Percentiles rank a stretch among this genome's conserved stretches.
These are phyloP conservation scores for Tolypocladium cylindrosporum DNA, from an alignment of 2,329 filamentous ascomycete species.

Conservation along the genomic window DNA sequence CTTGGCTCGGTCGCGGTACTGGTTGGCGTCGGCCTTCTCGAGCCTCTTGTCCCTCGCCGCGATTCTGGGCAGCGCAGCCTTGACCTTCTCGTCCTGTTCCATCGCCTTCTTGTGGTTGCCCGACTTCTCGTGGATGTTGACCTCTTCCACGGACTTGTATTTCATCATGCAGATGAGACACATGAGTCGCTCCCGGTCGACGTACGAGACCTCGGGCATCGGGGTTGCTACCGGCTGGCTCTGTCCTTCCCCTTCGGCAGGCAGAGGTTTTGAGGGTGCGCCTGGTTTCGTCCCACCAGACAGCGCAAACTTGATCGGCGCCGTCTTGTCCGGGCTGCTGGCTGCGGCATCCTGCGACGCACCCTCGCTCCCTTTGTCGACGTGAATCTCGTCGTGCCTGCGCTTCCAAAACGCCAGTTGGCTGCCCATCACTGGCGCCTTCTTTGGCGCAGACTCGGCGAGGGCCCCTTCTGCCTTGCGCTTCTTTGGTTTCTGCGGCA, in stretches of 20 bases:
- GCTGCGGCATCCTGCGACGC: background rate
- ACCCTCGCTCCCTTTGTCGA: slow-evolving; percentile 3
- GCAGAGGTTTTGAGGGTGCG: slow-evolving; percentile 3
- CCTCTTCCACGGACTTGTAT: slow-evolving; percentile 32
- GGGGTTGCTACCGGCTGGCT: background rate
- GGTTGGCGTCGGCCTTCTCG: slow-evolving; percentile 21
- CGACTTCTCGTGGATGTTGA: slow-evolving; percentile 31
- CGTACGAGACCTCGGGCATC: slow-evolving; percentile 35
- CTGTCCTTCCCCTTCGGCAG: slow-evolving; percentile 4
- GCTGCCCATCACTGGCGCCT: slow-evolving; percentile 28
- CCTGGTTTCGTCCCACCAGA: slow-evolving; percentile 11
- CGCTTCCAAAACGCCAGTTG: slow-evolving; percentile 35
- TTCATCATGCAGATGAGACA: slow-evolving; percentile 37
- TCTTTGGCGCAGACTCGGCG: slow-evolving; percentile 21
- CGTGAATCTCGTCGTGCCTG: slow-evolving; percentile 30
- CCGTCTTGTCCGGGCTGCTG: background rate
- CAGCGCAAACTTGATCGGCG: slow-evolving; percentile 22
- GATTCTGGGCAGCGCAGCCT: slow-evolving; percentile 33
- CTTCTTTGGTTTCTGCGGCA: slow-evolving; percentile 38
- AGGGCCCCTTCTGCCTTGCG: slow-evolving; percentile 36
- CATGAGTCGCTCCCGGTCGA: slow-evolving; percentile 41
- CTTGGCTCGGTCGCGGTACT: slow-evolving; percentile 58
- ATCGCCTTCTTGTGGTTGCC: slow-evolving; percentile 30
- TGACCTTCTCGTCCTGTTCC: slow-evolving; percentile 32
- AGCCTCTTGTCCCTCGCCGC: slow-evolving; percentile 27